phyloP scores from a whole-genome alignment of 1,284 basidiomycete species.

The Microstroma glucosiphilum region DNA sequence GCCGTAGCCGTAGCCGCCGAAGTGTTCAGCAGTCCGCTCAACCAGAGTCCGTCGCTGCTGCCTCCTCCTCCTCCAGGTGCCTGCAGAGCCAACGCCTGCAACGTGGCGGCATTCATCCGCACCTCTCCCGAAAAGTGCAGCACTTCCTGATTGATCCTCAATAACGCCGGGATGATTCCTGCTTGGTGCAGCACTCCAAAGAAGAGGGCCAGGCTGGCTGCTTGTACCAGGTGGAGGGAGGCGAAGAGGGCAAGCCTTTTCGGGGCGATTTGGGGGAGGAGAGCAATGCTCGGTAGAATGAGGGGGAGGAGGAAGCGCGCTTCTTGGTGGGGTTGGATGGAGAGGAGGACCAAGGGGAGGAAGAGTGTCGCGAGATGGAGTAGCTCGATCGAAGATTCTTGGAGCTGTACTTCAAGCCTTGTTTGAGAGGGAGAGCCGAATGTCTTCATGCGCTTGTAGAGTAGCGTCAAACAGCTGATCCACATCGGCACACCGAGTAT shows the following conservation, averaged over 20 bases:
- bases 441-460: background rate
- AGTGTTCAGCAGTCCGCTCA: too few species aligned
- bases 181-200: slow-evolving; percentile 31
- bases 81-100: background rate
- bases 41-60: too few species aligned
- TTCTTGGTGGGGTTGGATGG: slow-evolving; percentile 51
- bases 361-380: slow-evolving; percentile 13
- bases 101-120: background rate
- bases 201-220: slow-evolving; percentile 19
- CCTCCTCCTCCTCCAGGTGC: background rate
- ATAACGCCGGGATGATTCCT: slow-evolving; percentile 21
- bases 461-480: background rate
- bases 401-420: background rate
- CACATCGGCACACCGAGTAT: slow-evolving; percentile 34
- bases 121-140: background rate
- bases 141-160: slow-evolving; percentile 15
- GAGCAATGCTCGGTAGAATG: slow-evolving; percentile 27
- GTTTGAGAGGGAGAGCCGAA: background rate
- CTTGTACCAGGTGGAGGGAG: slow-evolving; percentile 19
- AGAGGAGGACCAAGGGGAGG: slow-evolving; percentile 32
- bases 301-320: slow-evolving; percentile 50
- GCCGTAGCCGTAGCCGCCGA: background rate
- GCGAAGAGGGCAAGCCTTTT: slow-evolving; percentile 13
- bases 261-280: slow-evolving; percentile 5
- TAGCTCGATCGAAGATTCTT: background rate